Conservation (phyloP, 208 protist genomes). For the Porcisia deanei region DNA sequence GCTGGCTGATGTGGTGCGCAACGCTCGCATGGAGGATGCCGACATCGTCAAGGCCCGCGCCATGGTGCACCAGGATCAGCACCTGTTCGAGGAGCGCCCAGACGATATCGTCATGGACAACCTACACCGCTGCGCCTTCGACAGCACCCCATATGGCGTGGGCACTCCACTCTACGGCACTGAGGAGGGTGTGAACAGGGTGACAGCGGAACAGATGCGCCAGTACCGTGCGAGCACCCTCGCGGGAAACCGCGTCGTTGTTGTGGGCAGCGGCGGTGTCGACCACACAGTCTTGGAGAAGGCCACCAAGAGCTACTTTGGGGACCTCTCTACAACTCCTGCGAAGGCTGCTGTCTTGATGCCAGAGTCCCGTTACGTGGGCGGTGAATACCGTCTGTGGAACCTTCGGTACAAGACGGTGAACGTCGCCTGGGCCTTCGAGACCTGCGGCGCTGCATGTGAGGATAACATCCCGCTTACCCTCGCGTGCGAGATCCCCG, state of each 20-base stretch:
- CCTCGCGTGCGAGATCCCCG: conserved; percentile 87
- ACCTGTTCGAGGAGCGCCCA: conserved; percentile 92
- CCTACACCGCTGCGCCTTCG: conserved; percentile 92
- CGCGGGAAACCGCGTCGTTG: conserved; percentile 92
- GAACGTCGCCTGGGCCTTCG: conserved; percentile 88
- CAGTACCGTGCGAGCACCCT: conserved; percentile 91
- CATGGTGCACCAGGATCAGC: conserved; percentile 92
- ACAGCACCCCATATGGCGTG: conserved; percentile 90
- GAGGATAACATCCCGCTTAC: conserved; percentile 85
- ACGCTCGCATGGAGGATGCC: conserved; percentile 88
- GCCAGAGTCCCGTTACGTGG: conserved; percentile 74
- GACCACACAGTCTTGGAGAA: conserved; percentile 94
- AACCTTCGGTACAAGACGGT: conserved; percentile 89
- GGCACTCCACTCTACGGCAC: conserved; percentile 97
- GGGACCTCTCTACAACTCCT: conserved; percentile 55
- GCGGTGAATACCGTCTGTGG: conserved; percentile 88
- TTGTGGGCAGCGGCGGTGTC: conserved; percentile 95
- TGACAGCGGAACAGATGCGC: conserved; percentile 77
- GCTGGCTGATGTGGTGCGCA: conserved; percentile 97
- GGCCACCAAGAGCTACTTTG: conserved; percentile 91
- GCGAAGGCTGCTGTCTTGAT: conserved; percentile 23
- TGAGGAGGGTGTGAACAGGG: conserved; percentile 88
- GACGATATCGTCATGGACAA: conserved; percentile 97
- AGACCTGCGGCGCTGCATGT: conserved; percentile 85
- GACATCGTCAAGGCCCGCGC: conserved; percentile 90